These are phyloP conservation scores for Aegilops speltoides DNA, from an alignment of 176 grass and related monocot species.

Conservation along the genomic window DNA sequence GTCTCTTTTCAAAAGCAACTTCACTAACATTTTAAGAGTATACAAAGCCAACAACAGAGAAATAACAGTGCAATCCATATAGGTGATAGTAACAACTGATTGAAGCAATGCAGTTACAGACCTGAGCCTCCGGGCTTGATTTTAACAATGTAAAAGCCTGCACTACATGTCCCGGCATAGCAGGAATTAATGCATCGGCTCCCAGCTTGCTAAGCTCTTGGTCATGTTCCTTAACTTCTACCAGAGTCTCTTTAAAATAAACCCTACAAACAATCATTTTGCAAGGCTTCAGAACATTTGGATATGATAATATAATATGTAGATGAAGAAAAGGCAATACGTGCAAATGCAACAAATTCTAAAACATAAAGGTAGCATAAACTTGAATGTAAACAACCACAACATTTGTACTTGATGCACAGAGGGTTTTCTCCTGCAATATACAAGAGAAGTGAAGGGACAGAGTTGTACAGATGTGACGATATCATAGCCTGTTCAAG, in stretches of 20 bases:
- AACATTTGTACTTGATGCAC: background rate
- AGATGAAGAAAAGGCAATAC: background rate
- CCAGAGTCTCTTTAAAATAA: conserved; percentile 39
- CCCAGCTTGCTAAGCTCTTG: conserved; percentile 20
- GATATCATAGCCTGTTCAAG: background rate
- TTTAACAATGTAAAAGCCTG: conserved; percentile 82
- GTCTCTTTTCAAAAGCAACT: background rate
- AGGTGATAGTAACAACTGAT: background rate
- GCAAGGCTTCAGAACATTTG: background rate
- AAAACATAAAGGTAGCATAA: background rate
- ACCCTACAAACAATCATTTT: conserved; percentile 37
- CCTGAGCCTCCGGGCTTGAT: conserved; percentile 72
- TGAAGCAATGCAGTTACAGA: conserved; percentile 24
- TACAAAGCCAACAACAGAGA: background rate
- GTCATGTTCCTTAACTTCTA: conserved; percentile 36
- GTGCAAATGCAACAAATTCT: background rate
- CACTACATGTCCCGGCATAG: conserved; percentile 61
- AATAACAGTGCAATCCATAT: background rate
- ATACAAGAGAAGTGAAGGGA: background rate
- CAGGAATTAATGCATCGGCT: conserved; percentile 48
- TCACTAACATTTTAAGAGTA: background rate
- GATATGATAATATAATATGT: background rate
- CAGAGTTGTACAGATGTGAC: background rate
- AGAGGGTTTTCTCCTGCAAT: background rate
- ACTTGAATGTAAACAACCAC: background rate